phyloP scores from a whole-genome alignment of 2,329 filamentous ascomycete genomes.

The Neonectria faginata region DNA sequence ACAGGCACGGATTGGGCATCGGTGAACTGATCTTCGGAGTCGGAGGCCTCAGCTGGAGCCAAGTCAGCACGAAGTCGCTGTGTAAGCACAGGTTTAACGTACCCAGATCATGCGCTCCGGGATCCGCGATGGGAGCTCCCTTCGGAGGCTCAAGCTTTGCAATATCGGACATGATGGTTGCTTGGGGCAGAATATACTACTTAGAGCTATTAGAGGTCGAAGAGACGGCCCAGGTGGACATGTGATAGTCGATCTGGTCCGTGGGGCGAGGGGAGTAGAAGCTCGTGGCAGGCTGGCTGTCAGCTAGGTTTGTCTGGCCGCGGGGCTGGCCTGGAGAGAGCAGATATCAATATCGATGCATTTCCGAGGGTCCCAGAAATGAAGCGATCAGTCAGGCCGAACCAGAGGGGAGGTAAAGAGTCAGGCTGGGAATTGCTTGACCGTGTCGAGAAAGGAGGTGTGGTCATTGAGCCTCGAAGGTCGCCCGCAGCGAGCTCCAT shows the following conservation, averaged over 20 bases:
- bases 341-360: conserved; percentile 20
- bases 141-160: conserved; percentile 50
- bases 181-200: conserved; percentile 19
- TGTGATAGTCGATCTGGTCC: conserved; percentile 37
- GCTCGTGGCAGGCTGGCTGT: conserved; percentile 21
- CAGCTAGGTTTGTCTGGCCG: conserved; percentile 22
- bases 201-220: conserved; percentile 16
- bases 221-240: conserved; percentile 29
- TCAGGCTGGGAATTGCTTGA: conserved; percentile 22
- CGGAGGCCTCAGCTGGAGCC: conserved; percentile 62
- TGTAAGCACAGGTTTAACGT: conserved; percentile 28
- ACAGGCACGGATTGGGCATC: conserved; percentile 69
- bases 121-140: conserved; percentile 57
- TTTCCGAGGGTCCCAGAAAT: conserved; percentile 13
- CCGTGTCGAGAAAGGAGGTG: conserved; percentile 37
- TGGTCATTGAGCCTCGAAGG: conserved; percentile 32
- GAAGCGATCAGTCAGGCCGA: conserved; percentile 10
- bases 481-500: conserved; percentile 38
- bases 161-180: conserved; percentile 45
- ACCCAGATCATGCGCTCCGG: conserved; percentile 72
- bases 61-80: conserved; percentile 40
- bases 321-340: conserved; percentile 17
- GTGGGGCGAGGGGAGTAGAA: conserved; percentile 36
- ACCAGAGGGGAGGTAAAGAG: conserved; percentile 15
- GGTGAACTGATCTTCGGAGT: conserved; percentile 77